Percentiles rank a stretch among this genome's conserved stretches.
These are phyloP conservation scores for Sporobolomyces pararoseus DNA, from an alignment of 768 basidiomycete species.

Conservation along the genomic window DNA sequence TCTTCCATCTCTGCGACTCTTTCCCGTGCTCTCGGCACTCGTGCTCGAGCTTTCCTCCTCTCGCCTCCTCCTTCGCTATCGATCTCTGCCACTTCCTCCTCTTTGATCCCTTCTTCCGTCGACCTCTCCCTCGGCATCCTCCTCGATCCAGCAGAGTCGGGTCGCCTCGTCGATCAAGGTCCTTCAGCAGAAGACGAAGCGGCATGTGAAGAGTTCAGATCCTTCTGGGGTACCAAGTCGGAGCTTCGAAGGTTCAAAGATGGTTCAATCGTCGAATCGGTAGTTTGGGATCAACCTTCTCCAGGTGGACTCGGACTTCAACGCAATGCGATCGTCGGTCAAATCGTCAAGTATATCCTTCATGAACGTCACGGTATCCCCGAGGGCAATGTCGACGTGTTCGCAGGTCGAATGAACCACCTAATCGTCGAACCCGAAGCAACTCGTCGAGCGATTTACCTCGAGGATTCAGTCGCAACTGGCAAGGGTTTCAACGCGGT, in stretches of 20 bases:
- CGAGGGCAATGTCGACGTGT: slow-evolving; percentile 50
- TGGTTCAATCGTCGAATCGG: slow-evolving; percentile 82
- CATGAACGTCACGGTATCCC: slow-evolving; percentile 68
- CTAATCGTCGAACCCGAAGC: slow-evolving; percentile 47
- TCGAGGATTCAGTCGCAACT: slow-evolving; percentile 49
- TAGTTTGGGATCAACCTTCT: slow-evolving; percentile 76
- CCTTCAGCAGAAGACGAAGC: slow-evolving; percentile 65
- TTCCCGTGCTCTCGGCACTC: slow-evolving; percentile 67
- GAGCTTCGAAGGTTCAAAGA: slow-evolving; percentile 95
- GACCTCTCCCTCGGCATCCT: slow-evolving; percentile 69
- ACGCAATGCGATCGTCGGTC: slow-evolving; percentile 67
- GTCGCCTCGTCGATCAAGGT: slow-evolving; percentile 86
- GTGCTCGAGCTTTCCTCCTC: slow-evolving; percentile 64
- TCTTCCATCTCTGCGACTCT: slow-evolving; percentile 47
- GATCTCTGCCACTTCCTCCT: slow-evolving; percentile 46
- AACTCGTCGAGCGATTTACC: slow-evolving; percentile 48
- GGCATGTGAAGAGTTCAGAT: slow-evolving; percentile 62
- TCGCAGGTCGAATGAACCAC: slow-evolving; percentile 49
- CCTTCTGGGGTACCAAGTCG: slow-evolving; percentile 86
- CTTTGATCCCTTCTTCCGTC: slow-evolving; percentile 46
- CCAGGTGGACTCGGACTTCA: slow-evolving; percentile 56
- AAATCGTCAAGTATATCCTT: slow-evolving; percentile 72
- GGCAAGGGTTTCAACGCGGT: slow-evolving; percentile 54
- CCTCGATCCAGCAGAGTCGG: slow-evolving; percentile 67
- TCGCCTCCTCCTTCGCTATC: slow-evolving; percentile 18